Evolutionary conservation across 768 basidiomycete genomes (phyloP), one percentile per base, ranked within the genome.

Genomic region (Mycena pura): DNA sequence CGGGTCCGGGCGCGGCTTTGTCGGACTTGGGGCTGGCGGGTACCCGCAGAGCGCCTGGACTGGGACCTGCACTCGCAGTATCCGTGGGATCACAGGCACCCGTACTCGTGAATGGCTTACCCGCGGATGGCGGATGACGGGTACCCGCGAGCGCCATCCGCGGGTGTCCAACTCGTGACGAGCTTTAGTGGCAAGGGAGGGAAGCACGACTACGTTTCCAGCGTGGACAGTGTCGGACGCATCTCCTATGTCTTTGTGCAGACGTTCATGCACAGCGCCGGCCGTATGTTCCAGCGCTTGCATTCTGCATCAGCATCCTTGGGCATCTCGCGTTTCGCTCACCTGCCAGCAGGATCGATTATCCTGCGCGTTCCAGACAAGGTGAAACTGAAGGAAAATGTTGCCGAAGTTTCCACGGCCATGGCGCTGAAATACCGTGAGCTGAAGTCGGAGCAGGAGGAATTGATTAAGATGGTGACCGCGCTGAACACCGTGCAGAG

Each of bases 401-500:
- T 32, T 19, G 48, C 36, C 32, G 47, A 50, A 29, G 19, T 59
- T 13, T 50, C 57, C 6, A 10, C 14, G 3, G 36, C 44, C 14
- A 44, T 46, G 25, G 15, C 48, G 3, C 11, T 28, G 11, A 28
- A 22, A 22, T 59, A 39, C 39, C 50, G 27, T 8, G 48, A 59
- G 21, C 36, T 59, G 17, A 21, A 41, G 28, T n/a, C 15, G 25
- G 47, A 59, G 36, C 17, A 51, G 48, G 27, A 8, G 3, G 48
- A 31, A 11, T 19, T 59, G 47, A 14, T 41, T 40, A 24, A 25
- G 25, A 28, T 39, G 25, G 47, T 51, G 2, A 27, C 49, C 4
- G 36, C 41, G 24, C 27, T 59, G 21, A 59, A 47, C 34, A 51
- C 57, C 27, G 57, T 59, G 19, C 31, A 51, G 38, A 29, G 57